These are phyloP conservation scores for Ilyonectria destructans DNA, from an alignment of 2,329 filamentous ascomycete genomes.

Conservation along the genomic window DNA sequence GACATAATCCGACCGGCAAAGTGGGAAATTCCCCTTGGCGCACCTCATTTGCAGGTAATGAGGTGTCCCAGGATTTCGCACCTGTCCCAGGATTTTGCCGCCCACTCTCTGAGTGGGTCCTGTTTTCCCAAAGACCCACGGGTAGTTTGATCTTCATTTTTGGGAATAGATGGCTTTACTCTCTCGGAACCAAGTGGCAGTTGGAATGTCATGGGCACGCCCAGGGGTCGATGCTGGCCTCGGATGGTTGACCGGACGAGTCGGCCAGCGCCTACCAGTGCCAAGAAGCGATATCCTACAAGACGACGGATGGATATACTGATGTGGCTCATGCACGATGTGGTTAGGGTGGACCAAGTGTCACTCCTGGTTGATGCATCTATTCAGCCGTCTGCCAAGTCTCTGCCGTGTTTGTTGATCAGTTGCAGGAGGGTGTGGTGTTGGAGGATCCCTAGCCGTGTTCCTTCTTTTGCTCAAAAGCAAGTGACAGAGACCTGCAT, in stretches of 20 bases:
- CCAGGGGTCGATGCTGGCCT: constrained; percentile 2
- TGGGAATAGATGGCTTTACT: neutral
- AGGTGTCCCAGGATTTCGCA: no score
- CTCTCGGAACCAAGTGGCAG: constrained; percentile 1
- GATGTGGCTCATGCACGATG: no score
- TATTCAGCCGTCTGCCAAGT: neutral
- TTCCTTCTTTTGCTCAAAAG: constrained; percentile 7
- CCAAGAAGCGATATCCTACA: neutral
- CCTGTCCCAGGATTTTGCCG: no score
- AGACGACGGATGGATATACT: neutral
- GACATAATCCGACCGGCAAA: no score
- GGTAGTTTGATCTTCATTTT: neutral
- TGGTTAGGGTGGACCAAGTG: no score
- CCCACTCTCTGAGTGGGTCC: no score
- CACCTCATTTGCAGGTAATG: no score
- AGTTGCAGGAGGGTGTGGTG: neutral
- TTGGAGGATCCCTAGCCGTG: neutral
- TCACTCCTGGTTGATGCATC: no score
- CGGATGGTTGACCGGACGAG: no score
- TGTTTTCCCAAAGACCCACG: no score
- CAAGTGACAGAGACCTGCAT: neutral
- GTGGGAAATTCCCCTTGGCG: no score
- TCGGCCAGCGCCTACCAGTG: no score
- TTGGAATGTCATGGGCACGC: constrained; percentile 1
- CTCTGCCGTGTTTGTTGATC: neutral